phyloP scores from a whole-genome alignment of 495 filamentous ascomycete species.

The Neurospora sp. region DNA sequence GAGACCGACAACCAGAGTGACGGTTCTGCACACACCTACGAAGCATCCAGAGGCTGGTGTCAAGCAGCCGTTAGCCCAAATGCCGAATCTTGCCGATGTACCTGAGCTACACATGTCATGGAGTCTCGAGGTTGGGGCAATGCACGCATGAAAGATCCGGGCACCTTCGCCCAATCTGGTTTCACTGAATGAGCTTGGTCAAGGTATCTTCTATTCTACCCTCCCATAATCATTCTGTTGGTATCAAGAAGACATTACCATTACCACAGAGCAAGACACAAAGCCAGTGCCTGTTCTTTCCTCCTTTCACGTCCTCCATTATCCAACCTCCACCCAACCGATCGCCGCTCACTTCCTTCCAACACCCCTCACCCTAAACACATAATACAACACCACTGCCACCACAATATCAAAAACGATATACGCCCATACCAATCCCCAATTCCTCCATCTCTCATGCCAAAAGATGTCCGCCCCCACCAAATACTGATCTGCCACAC shows the following conservation, averaged over 20 bases:
- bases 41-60: no score
- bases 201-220: not conserved
- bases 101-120: no score
- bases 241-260: not conserved
- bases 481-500: slow-evolving; percentile 39
- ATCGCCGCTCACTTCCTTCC: not conserved
- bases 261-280: not conserved
- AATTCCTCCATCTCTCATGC: slow-evolving; percentile 43
- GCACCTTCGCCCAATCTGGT: no score
- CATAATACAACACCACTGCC: slow-evolving; percentile 42
- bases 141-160: no score
- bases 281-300: not conserved
- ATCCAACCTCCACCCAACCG: not conserved
- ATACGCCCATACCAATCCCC: slow-evolving; percentile 44
- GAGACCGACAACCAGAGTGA: no score
- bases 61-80: no score
- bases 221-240: not conserved
- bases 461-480: slow-evolving; percentile 36
- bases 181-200: not conserved
- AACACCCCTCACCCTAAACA: slow-evolving; percentile 34
- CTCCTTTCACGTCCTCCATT: not conserved
- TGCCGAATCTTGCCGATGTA: no score
- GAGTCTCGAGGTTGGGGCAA: no score
- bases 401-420: slow-evolving; percentile 41
- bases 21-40: no score